Evolutionary conservation across 345 rosid genomes (phyloP), one percentile per base, ranked within the genome.

Genomic region (Camelina neglecta): DNA sequence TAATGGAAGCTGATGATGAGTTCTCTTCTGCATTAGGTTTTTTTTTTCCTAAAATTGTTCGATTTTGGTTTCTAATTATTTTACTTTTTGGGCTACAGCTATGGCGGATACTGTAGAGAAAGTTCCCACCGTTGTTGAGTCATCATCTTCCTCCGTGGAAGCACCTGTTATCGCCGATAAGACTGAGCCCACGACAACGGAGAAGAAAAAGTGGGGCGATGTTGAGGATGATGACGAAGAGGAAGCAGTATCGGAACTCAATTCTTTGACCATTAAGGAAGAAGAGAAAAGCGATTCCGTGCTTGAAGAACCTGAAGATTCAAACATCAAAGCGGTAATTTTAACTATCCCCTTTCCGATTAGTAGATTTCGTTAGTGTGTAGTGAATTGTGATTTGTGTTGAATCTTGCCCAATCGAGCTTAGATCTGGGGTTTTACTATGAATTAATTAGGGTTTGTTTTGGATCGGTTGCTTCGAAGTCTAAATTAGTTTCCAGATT

Each of bases 251-350:
- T 70, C 83, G 0, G 77, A 83, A 15, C 84, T 90, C 4, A 90
- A 75, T 7, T 75, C 81, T 4, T 65, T 92, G 69, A 60, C 60
- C 6, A 83, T 95, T 24, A 84, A 86, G 23, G 96, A 87, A 5
- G 78, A 73, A 38, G 84, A 88, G 81, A 81, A 79, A 61, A 73
- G 24, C 16, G 85, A 87, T 45, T 75, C 85, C 65, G 84, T 85
- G 50, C 92, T 91, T 5, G 96, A 95, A 7, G 99, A 90, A 15
- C 93, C 97, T 1, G 92, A 92, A 53, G 98, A 92, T 55, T 86
- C 96, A 0, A 92, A 74, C 64, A 95, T 95, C 75, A 77, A 70
- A 86, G 97, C 99, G 6, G 97, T 92, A 81, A 18, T 18, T 16
- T 6, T 60, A 29, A 8, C 58, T 33, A 10, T 38, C 3, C 16